Evolutionary conservation across 768 basidiomycete genomes (phyloP), one percentile per base, ranked within the genome.

Genomic region (Panellus pusillus): DNA sequence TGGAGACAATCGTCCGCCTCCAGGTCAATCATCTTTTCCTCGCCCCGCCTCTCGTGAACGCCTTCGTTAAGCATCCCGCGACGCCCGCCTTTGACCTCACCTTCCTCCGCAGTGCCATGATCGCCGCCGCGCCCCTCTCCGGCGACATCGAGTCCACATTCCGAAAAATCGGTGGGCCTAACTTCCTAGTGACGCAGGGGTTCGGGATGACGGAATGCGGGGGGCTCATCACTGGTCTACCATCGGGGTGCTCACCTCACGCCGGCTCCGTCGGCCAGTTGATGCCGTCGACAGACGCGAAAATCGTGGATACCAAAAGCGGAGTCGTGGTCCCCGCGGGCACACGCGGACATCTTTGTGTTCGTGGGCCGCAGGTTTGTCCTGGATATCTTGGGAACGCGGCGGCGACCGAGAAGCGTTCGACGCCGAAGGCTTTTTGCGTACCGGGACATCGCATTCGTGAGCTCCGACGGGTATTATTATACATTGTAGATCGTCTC

Each of bases 151-250:
- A 44, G 24, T n/a, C 13, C 9, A 9, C 24, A 14, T 44, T 44
- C 24, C 7, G 14, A 20, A 27, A 14, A 3, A 8, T 44, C 24
- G 42, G 42, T 27, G 24, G 42, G 9, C 19, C 18, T 6, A 13
- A 27, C n/a, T 44, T 44, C 15, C 24, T 44, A 18, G 42, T 44
- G 7, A 44, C 42, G 12, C 42, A 44, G 42, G 42, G 18, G 27
- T 44, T 44, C 24, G 42, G 42, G 19, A 44, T 44, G 42, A 44
- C 42, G 7, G 42, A 44, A n/a, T 44, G 42, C 24, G 42, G 42
- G 9, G 42, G 42, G 18, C 13, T 44, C 13, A 44, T 44, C 24
- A 44, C 42, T 8, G 42, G 19, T 2, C 15, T 44, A 6, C 19
- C 42, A 6, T 6, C 20, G 18, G 42, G 24, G 9, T 4, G 19